These are phyloP conservation scores for Blastocystis sp. DNA, from an alignment of 352 stramenopile species.

Conservation along the genomic window DNA sequence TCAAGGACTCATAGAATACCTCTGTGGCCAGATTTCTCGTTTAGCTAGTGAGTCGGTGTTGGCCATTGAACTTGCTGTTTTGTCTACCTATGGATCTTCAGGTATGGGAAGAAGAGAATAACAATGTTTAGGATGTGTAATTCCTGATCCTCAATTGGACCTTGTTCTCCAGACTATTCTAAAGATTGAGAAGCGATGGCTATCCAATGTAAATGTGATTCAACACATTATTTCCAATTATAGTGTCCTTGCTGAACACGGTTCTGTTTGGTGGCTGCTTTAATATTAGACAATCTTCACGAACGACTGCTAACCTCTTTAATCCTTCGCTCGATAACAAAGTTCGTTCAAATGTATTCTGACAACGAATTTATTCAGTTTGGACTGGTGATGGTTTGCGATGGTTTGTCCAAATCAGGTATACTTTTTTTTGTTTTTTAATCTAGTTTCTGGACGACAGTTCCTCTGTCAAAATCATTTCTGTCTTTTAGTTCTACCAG, in stretches of 20 bases:
- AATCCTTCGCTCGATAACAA: neutral
- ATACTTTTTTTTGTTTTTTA: neutral
- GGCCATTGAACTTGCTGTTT: constrained; percentile 16
- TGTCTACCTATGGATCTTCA: constrained; percentile 2
- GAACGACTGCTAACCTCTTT: neutral
- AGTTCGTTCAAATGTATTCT: neutral
- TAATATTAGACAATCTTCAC: constrained; percentile 4
- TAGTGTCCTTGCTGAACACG: constrained; percentile 1
- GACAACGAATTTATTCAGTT: constrained; percentile 15
- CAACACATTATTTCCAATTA: constrained; percentile 40
- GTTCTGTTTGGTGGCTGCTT: neutral
- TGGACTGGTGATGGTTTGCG: neutral
- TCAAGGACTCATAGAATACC: neutral
- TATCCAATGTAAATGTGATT: neutral
- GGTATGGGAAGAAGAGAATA: neutral
- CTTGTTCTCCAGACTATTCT: neutral
- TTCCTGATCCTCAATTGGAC: neutral
- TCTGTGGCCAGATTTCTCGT: constrained; percentile 45
- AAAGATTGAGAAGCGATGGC: constrained; percentile 5
- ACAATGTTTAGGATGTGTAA: neutral
- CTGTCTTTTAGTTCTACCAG: neutral
- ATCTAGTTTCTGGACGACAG: neutral
- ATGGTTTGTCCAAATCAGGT: neutral
- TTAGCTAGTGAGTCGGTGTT: constrained; percentile 56
- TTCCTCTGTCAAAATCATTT: constrained; percentile 32